A percentile compares a stretch with the other conserved stretches of the same genome.
Conservation (phyloP, 1,139 yeast species). For the Diutina catenulata region DNA sequence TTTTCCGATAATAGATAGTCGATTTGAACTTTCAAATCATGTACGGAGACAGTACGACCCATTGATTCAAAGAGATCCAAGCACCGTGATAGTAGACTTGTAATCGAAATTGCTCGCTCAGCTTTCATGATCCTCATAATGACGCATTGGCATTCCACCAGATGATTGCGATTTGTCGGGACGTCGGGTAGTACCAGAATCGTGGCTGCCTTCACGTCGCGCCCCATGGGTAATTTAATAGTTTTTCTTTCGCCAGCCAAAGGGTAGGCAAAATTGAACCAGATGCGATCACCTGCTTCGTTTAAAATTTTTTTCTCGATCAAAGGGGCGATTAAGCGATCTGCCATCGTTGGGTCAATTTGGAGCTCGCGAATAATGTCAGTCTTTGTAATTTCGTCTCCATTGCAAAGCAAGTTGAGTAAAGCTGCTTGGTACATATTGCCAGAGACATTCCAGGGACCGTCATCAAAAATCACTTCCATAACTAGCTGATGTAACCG, state of each 20-base stretch:
- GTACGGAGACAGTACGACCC: not conserved
- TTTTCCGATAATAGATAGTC: not conserved
- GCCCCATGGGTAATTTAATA: not conserved
- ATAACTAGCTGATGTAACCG: not conserved
- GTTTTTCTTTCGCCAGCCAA: not conserved
- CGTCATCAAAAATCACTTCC: not conserved
- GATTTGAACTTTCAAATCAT: not conserved
- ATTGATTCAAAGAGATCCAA: not conserved
- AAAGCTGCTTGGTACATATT: constrained; percentile 1
- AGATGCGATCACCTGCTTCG: not conserved
- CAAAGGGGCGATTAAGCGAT: not conserved
- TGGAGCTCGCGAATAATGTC: not conserved
- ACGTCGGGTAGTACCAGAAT: not conserved
- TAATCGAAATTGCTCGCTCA: not conserved
- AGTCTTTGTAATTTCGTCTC: not conserved
- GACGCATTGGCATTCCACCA: not conserved
- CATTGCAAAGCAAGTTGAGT: not conserved
- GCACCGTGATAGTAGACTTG: not conserved
- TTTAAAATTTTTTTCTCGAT: not conserved
- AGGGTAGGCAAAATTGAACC: not conserved
- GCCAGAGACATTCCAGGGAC: not conserved
- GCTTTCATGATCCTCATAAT: not conserved
- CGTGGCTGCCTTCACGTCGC: not conserved
- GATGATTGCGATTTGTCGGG: not conserved
- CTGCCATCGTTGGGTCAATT: not conserved